phyloP scores from a whole-genome alignment of 495 filamentous ascomycete species.

The Penicillium bialowiezense region DNA sequence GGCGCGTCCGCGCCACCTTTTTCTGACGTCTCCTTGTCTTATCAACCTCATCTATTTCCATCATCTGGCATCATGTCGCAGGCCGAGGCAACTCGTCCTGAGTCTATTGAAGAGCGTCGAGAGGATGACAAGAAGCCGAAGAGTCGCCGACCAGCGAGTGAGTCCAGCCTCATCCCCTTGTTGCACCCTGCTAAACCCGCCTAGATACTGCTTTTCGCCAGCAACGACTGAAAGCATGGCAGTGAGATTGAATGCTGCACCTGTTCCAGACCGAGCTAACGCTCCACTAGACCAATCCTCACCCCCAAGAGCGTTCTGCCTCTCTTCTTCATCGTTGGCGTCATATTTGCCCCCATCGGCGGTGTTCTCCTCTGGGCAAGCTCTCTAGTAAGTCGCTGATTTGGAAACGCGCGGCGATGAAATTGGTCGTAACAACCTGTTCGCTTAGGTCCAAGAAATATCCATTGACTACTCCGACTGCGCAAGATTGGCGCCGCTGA shows the following conservation, averaged over 20 bases:
- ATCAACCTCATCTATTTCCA: constrained; percentile 6
- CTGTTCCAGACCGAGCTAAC: constrained; percentile 1
- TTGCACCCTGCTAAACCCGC: not conserved
- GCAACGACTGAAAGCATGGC: constrained; percentile 91
- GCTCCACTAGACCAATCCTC: constrained; percentile 68
- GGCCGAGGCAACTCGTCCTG: constrained; percentile 39
- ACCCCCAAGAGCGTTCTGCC: constrained; percentile 91
- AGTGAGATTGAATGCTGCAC: constrained; percentile 51
- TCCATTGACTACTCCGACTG: constrained; percentile 88
- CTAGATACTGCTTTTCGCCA: constrained; percentile 89
- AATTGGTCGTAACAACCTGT: constrained; percentile 11
- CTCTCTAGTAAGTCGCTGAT: constrained; percentile 50
- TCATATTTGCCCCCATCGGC: constrained; percentile 86
- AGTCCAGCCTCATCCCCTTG: constrained; percentile 24
- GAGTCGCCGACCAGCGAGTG: constrained; percentile 81
- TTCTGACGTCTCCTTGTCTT: constrained; percentile 25
- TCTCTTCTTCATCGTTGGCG: constrained; percentile 80
- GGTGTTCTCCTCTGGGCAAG: constrained; percentile 82
- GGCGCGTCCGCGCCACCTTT: constrained; percentile 29
- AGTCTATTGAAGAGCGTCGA: constrained; percentile 46
- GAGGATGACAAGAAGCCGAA: constrained; percentile 71
- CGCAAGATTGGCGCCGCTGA: constrained; percentile 35
- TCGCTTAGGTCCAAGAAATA: constrained; percentile 78
- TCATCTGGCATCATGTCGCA: constrained; percentile 42
- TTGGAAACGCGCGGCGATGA: not conserved